A percentile compares a stretch with the other conserved stretches of the same genome.
These are phyloP conservation scores for Priceomyces castillae DNA, from an alignment of 805 yeast genomes.

Conservation along the genomic window DNA sequence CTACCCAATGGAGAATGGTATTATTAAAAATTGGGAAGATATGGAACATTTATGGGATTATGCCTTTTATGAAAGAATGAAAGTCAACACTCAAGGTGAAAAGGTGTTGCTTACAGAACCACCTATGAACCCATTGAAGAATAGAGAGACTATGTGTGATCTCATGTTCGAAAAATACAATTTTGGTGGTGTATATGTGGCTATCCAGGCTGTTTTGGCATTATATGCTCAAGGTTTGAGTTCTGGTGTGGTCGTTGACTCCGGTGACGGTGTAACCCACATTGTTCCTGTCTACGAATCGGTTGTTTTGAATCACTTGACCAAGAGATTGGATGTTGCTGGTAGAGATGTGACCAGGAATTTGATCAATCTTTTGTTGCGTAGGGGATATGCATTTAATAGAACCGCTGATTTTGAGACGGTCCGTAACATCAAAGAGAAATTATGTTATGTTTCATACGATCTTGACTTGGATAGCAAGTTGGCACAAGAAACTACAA, in stretches of 20 bases:
- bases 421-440: conserved; percentile 96
- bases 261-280: conserved; percentile 98
- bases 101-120: conserved; percentile 94
- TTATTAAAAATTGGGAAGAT: conserved; percentile 96
- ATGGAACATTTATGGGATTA: conserved; percentile 99
- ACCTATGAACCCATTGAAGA: conserved; percentile 92
- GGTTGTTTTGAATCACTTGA: conserved; percentile 91
- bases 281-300: conserved; percentile 97
- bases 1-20: conserved; percentile 99
- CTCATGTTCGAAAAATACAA: conserved; percentile 89
- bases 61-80: conserved; percentile 89
- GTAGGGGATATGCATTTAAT: conserved; percentile 97
- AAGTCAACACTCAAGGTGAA: conserved; percentile 67
- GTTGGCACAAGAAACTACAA: conserved; percentile 91
- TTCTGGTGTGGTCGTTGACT: conserved; percentile 96
- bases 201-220: conserved; percentile 97
- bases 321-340: conserved; percentile 91
- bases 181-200: conserved; percentile 91
- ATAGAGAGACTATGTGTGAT: conserved; percentile 88
- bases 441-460: conserved; percentile 90
- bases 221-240: conserved; percentile 95
- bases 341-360: conserved; percentile 98
- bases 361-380: conserved; percentile 81
- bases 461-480: conserved; percentile 87
- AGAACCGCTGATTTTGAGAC: conserved; percentile 99